Percentiles rank a stretch among this genome's conserved stretches.
These are phyloP conservation scores for Cryptococcus neoformans DNA, from an alignment of 1,284 basidiomycete species.

Conservation along the genomic window DNA sequence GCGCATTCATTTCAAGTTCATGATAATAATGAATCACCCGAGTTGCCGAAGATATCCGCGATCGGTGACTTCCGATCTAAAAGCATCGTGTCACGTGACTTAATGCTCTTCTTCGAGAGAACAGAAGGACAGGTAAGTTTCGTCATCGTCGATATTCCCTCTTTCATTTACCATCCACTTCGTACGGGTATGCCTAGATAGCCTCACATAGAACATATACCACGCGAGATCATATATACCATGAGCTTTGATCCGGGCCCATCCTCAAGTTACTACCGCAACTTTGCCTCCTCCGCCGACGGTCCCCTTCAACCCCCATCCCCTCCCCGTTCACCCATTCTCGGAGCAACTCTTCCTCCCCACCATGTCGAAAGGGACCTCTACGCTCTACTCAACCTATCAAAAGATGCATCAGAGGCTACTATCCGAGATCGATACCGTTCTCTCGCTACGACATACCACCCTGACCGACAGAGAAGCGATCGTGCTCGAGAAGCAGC, in stretches of 20 bases:
- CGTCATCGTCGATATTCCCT: too few species aligned
- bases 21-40: too few species aligned
- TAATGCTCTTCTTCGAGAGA: too few species aligned
- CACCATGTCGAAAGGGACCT: conserved; percentile 13
- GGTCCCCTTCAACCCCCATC: conserved; percentile 36
- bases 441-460: conserved; percentile 48
- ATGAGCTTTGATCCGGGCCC: conserved; percentile 33
- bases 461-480: conserved; percentile 56
- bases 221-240: too few species aligned
- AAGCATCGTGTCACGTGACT: too few species aligned
- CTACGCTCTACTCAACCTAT: conserved; percentile 45
- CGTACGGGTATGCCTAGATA: too few species aligned
- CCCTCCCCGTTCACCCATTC: conserved; percentile 24
- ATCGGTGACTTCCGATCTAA: too few species aligned
- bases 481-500: conserved; percentile 31
- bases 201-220: too few species aligned
- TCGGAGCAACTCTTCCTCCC: conserved; percentile 9
- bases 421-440: conserved; percentile 46
- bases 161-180: too few species aligned
- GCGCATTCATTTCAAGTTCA: too few species aligned
- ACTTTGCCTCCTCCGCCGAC: conserved; percentile 30
- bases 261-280: conserved; percentile 35
- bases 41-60: too few species aligned
- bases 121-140: too few species aligned
- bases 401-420: conserved; percentile 29